Percentiles rank a stretch among this genome's conserved stretches.
These are phyloP conservation scores for Claviceps purpurea DNA, from an alignment of 2,329 filamentous ascomycete genomes.

Conservation along the genomic window DNA sequence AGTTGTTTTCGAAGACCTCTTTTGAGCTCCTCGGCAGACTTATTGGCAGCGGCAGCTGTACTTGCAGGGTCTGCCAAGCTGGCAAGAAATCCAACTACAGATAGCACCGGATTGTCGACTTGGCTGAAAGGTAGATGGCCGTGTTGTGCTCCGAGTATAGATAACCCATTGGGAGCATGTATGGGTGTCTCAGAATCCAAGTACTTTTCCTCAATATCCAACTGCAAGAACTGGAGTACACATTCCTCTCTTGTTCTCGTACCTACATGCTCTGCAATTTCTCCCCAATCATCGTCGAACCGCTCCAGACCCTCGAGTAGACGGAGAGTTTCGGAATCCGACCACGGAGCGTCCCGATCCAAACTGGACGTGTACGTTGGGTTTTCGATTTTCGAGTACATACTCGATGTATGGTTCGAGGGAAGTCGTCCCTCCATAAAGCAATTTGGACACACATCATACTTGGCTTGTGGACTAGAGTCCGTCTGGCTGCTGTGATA, in stretches of 20 bases:
- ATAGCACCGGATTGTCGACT: constrained; percentile 91
- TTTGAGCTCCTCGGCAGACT: constrained; percentile 76
- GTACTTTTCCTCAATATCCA: constrained; percentile 97
- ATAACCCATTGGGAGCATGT: constrained; percentile 42
- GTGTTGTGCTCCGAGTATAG: constrained; percentile 56
- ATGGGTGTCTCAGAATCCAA: constrained; percentile 56
- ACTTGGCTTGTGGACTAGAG: constrained; percentile 54
- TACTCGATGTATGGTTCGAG: constrained; percentile 59
- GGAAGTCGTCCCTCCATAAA: constrained; percentile 77
- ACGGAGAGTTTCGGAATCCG: constrained; percentile 76
- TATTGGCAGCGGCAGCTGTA: constrained; percentile 79
- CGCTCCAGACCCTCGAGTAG: constrained; percentile 83
- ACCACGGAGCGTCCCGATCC: constrained; percentile 81
- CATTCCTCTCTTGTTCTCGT: constrained; percentile 91
- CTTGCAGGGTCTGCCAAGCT: constrained; percentile 81
- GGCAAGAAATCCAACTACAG: constrained; percentile 86
- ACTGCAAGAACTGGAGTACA: constrained; percentile 86
- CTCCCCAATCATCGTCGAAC: constrained; percentile 92
- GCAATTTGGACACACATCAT: constrained; percentile 85
- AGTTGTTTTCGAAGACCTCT: constrained; percentile 66
- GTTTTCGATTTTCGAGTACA: constrained; percentile 85
- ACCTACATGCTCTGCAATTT: constrained; percentile 83
- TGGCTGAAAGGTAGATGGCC: constrained; percentile 83
- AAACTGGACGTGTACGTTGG: constrained; percentile 64
- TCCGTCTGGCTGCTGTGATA: constrained; percentile 45